Evolutionary conservation across 305 asterid species (phyloP), one percentile per base, ranked within the genome.

Genomic region (Ruellia speciosa): DNA sequence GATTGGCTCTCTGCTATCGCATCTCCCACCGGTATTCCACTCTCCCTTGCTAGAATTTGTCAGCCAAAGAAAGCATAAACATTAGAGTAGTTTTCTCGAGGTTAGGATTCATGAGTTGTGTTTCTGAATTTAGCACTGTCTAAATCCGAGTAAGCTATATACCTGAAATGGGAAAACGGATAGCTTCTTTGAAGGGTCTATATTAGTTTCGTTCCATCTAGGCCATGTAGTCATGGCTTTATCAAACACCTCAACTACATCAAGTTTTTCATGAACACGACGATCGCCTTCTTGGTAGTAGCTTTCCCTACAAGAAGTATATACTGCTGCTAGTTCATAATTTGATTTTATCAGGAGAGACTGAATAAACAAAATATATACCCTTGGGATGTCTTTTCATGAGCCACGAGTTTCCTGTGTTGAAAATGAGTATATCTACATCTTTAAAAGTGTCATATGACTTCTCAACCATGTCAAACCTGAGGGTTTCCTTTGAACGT

Each of bases 351-450:
- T 11, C 7, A 31, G 3, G 19, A 7, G 10, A 5, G 37, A 52
- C 11, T 4, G 37, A 9, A 20, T 51, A 5, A 11, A 17, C 13
- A 7, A n/a, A 14, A 46, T 10, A 7, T 9, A 35, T 68, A 81
- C 86, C 86, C 70, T 55, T 67, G 47, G 6, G 48, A 52, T 14
- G 82, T 79, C 33, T 84, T 84, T 41, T 76, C 72, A 65, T 79
- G 86, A 61, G 88, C 94, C 88, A 81, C 88, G 88, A 81, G 47
- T 83, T 85, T n/a, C 92, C 92, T 1, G 92, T 80, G 72, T 83
- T 83, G 80, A 80, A 80, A 17, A 83, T 64, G 14, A 83, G 69
- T 48, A 80, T 41, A 47, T 83, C 85, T 48, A 82, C 92, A 59
- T 76, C 71, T 12, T 56, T 46, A 46, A 78, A 76, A 20, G 62